These are phyloP conservation scores for Lentithecium fluviatile DNA, from an alignment of 495 filamentous ascomycete species.

Conservation along the genomic window DNA sequence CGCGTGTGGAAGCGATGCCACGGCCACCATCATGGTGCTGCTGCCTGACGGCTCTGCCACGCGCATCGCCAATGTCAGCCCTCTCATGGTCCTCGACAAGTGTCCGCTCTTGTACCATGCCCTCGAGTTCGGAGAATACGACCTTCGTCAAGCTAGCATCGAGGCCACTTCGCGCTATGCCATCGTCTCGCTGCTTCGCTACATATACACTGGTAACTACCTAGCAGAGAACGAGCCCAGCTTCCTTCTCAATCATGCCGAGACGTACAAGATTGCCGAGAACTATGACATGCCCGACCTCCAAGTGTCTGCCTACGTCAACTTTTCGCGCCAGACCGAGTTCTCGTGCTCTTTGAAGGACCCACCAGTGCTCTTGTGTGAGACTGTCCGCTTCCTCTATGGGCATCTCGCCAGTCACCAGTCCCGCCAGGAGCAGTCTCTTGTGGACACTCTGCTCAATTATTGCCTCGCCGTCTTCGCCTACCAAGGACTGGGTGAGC, in stretches of 20 bases:
- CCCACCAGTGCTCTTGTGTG: constrained; percentile 37
- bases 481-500: constrained; percentile 32
- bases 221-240: constrained; percentile 11
- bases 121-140: constrained; percentile 32
- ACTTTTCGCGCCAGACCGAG: constrained; percentile 38
- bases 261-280: constrained; percentile 39
- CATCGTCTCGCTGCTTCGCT: constrained; percentile 38
- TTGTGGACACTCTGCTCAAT: constrained; percentile 38
- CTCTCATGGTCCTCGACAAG: constrained; percentile 23
- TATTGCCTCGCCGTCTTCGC: constrained; percentile 42
- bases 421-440: constrained; percentile 12
- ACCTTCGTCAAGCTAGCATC: constrained; percentile 21
- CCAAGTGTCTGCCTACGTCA: constrained; percentile 29
- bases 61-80: constrained; percentile 29
- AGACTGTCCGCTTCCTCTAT: constrained; percentile 39
- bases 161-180: constrained; percentile 30
- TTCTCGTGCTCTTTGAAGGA: constrained; percentile 29
- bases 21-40: constrained; percentile 32
- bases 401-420: constrained; percentile 27
- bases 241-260: constrained; percentile 37
- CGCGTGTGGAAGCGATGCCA: background rate
- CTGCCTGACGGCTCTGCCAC: constrained; percentile 25
- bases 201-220: constrained; percentile 39
- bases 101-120: constrained; percentile 36
- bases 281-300: constrained; percentile 38